Conservation (phyloP, 306 rosid species). For the Quercus agrifolia region DNA sequence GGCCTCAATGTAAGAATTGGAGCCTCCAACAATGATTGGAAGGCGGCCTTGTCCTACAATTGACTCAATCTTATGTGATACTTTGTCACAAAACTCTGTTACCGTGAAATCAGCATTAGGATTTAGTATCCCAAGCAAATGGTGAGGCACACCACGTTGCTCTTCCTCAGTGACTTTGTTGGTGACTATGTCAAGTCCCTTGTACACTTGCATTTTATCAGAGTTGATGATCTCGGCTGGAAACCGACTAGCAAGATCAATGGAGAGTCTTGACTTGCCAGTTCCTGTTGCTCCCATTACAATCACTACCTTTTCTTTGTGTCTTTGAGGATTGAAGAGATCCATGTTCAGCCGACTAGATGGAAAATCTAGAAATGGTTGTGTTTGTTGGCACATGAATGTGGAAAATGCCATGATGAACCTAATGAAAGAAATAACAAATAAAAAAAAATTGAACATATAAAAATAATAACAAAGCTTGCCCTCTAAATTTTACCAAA, state of each 20-base stretch:
- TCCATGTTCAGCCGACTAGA: constrained; percentile 31
- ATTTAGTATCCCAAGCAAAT: constrained; percentile 54
- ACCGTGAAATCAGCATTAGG: constrained; percentile 60
- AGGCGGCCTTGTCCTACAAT: constrained; percentile 32
- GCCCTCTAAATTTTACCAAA: neutral
- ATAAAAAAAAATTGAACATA: neutral
- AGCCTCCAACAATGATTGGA: constrained; percentile 90
- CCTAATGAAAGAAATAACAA: neutral
- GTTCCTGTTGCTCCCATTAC: constrained; percentile 89
- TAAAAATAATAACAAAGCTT: neutral
- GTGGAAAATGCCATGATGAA: constrained; percentile 30
- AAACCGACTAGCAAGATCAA: constrained; percentile 61
- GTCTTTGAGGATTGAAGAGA: constrained; percentile 23
- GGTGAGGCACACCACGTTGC: constrained; percentile 68
- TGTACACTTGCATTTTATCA: constrained; percentile 81
- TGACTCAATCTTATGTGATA: constrained; percentile 37
- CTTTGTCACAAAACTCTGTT: constrained; percentile 39
- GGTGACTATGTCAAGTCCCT: constrained; percentile 71
- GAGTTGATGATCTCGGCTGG: constrained; percentile 77
- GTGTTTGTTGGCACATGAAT: constrained; percentile 36
- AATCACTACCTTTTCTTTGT: constrained; percentile 69
- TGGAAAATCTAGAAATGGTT: constrained; percentile 38
- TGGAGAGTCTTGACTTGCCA: constrained; percentile 76
- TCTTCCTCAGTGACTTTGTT: constrained; percentile 72
- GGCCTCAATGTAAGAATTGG: constrained; percentile 73